Percentiles rank a stretch among this genome's conserved stretches.
These are phyloP conservation scores for Colletotrichum godetiae DNA, from an alignment of 2,329 filamentous ascomycete species.

Conservation along the genomic window DNA sequence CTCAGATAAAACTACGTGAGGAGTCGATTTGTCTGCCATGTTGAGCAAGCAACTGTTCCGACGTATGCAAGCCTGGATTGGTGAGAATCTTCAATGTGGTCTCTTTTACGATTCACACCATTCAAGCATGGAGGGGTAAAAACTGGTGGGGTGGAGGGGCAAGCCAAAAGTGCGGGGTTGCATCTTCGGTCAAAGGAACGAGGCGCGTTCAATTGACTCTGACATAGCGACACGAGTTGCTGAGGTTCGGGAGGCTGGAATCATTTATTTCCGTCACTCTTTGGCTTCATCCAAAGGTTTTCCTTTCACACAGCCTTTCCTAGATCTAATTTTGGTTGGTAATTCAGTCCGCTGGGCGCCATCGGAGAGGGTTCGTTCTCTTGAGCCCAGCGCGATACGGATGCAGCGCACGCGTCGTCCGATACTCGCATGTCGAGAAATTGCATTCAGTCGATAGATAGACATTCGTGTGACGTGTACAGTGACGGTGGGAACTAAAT, in stretches of 20 bases:
- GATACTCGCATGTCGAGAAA: background rate
- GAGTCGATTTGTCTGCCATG: background rate
- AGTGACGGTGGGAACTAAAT: background rate
- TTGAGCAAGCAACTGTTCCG: background rate
- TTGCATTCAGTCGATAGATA: background rate
- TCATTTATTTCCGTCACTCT: no score
- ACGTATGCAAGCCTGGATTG: background rate
- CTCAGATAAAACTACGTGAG: background rate
- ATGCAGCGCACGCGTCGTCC: background rate
- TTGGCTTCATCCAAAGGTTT: no score
- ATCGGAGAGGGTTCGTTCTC: background rate
- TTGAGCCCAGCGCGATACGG: background rate
- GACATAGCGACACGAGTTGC: no score
- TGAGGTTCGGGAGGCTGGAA: no score
- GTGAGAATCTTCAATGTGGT: background rate
- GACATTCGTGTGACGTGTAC: background rate
- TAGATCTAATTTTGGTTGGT: background rate
- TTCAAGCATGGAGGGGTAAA: no score
- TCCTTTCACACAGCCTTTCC: no score
- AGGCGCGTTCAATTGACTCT: no score
- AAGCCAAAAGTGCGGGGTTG: background rate
- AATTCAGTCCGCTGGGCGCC: background rate
- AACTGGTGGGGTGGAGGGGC: background rate
- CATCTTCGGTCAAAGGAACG: background rate
- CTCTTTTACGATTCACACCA: background rate